Evolutionary conservation across 345 rosid species (phyloP), one percentile per base, ranked within the genome.

Genomic region (Linum tenue): DNA sequence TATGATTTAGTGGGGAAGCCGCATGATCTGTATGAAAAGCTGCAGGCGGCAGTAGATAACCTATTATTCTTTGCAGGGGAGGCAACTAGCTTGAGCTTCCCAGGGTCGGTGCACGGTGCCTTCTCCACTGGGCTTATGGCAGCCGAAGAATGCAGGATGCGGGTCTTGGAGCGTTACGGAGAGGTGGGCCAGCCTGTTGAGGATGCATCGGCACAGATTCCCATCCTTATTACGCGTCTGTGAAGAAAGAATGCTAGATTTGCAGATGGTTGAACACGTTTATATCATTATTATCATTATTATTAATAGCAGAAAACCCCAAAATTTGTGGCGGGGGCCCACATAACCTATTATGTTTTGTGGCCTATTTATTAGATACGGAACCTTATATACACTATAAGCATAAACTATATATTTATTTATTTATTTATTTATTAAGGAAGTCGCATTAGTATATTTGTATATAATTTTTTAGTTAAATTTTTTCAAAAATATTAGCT

Each of bases 21-120:
- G 81, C 92, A 90, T 70, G 92, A 86, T 70, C 92, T 86, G 73
- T 90, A 81, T 65, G 97, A 94, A 68, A 83, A 70, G 84, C 81
- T 94, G 14, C 84, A 97, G 73, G 76, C 83, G 43, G 97, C 99
- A 0, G 85, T 94, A 37, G 99, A 90, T 73, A 94, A 94, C 77
- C 66, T 94, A 73, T 22, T 22, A 22, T 94, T 94, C 88, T 94
- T 94, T 75, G 97, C 97, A 0, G 97, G 99, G 64, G 99, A 94
- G 80, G 99, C 99, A 3, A 90, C 95, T 0, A 90, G 95, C 63
- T 39, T 67, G 65, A 82, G 76, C 73, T 90, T 71, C 72, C 92
- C 92, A 0, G 96, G 99, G 16, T 88, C 96, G 1, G 92, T 87
- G 62, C 99, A 90, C 48, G 99, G 99, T 0, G 99, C 99, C 16